Conservation (phyloP, 2,329 filamentous ascomycete genomes). For the Cordyceps pruinosa region DNA sequence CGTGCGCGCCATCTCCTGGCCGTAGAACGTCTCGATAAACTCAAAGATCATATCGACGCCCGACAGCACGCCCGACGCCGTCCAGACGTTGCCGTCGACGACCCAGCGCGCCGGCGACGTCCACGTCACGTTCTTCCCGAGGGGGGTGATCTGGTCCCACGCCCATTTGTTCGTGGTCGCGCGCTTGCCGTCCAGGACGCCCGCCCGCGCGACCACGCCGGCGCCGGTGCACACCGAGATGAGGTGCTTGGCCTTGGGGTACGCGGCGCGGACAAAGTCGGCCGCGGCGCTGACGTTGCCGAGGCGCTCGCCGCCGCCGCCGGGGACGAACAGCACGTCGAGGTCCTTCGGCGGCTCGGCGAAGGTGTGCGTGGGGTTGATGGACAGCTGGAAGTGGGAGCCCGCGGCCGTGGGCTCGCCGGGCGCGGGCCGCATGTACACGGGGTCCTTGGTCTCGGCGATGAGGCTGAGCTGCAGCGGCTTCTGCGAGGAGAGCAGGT, state of each 20-base stretch:
- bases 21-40: slow-evolving; percentile 16
- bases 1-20: neutral
- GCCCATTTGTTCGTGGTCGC: slow-evolving; percentile 60
- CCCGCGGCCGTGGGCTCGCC: slow-evolving; percentile 17
- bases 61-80: slow-evolving; percentile 42
- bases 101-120: slow-evolving; percentile 56
- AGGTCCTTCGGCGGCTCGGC: slow-evolving; percentile 38
- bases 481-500: slow-evolving; percentile 28
- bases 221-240: slow-evolving; percentile 61
- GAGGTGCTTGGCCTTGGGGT: slow-evolving; percentile 45
- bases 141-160: slow-evolving; percentile 39
- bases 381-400: slow-evolving; percentile 25
- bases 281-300: slow-evolving; percentile 26
- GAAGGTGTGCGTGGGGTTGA: slow-evolving; percentile 45
- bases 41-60: slow-evolving; percentile 17
- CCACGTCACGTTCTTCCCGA: slow-evolving; percentile 49
- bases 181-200: slow-evolving; percentile 49
- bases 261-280: slow-evolving; percentile 32
- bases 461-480: slow-evolving; percentile 34
- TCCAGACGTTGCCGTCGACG: slow-evolving; percentile 58
- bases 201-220: slow-evolving; percentile 48
- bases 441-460: slow-evolving; percentile 31
- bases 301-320: slow-evolving; percentile 44
- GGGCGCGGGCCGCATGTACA: slow-evolving; percentile 24
- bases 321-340: slow-evolving; percentile 55